A percentile compares a stretch with the other conserved stretches of the same genome.
Conservation (phyloP, 306 rosid species). For the Cucurbita pepo region DNA sequence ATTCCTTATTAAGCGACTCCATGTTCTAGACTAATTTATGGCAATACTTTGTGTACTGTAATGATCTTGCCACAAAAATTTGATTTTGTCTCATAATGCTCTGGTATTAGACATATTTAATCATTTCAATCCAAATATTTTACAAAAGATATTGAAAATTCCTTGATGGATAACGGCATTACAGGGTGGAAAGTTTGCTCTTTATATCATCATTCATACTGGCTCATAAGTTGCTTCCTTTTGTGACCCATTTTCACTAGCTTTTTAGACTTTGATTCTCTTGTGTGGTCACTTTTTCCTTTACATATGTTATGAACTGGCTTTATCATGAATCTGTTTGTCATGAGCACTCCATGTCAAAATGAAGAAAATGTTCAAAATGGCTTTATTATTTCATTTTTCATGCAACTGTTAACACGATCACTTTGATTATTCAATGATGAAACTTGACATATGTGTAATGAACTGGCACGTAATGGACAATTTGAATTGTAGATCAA, state of each 20-base stretch:
- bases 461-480: not conserved
- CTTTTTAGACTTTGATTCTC: not conserved
- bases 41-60: not conserved
- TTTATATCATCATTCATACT: not conserved
- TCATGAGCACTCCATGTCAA: too few relatives aligned
- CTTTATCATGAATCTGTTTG: not conserved
- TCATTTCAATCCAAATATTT: not conserved
- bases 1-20: not conserved
- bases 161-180: not conserved
- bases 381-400: too few relatives aligned
- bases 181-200: not conserved
- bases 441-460: not conserved
- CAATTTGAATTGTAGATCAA: not conserved
- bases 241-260: not conserved
- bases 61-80: not conserved
- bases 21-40: not conserved
- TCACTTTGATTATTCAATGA: conserved; percentile 1
- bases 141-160: not conserved
- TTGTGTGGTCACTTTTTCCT: not conserved
- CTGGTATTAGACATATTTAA: not conserved
- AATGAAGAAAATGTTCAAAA: too few relatives aligned
- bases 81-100: not conserved
- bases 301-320: not conserved
- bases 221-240: not conserved
- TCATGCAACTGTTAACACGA: not conserved